Evolutionary conservation across 2,329 filamentous ascomycete species (phyloP).

Genomic region (Fusarium pilosicola): DNA sequence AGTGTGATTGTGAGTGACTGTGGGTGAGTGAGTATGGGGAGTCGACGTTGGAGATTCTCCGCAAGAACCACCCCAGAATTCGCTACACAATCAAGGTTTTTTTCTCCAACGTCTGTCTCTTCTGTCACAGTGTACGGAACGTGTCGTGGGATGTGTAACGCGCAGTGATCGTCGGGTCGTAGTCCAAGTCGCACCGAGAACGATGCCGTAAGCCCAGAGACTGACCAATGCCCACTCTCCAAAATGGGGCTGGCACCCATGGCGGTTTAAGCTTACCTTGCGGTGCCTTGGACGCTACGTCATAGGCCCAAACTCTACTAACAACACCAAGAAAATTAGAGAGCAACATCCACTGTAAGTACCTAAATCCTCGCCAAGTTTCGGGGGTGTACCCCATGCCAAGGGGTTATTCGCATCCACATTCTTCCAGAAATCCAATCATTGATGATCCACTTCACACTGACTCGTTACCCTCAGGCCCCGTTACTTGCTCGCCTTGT

Average conservation of each 20-base stretch:
- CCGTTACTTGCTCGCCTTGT: constrained; percentile 3
- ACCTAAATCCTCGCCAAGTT: constrained; percentile 3
- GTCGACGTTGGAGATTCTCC: constrained; percentile 2
- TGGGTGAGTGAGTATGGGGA: neutral
- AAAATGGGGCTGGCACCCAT: constrained; percentile 18
- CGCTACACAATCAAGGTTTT: constrained; percentile 29
- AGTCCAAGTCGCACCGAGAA: constrained; percentile 35
- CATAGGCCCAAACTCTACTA: constrained; percentile 20
- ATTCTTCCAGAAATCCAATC: constrained; percentile 32
- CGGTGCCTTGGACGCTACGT: constrained; percentile 40
- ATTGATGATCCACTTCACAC: constrained; percentile 2
- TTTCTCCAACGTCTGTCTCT: neutral
- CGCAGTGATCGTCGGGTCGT: constrained; percentile 27
- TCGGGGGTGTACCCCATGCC: constrained; percentile 15
- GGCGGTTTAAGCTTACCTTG: constrained; percentile 42
- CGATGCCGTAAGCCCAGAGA: constrained; percentile 33
- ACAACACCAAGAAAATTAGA: constrained; percentile 22
- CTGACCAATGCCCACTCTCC: neutral
- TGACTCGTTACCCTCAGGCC: constrained; percentile 1
- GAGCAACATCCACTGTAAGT: neutral
- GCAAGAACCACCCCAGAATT: constrained; percentile 18
- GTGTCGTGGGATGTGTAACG: neutral
- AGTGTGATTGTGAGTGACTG: neutral
- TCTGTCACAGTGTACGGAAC: neutral
- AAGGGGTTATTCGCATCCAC: constrained; percentile 13